These are phyloP conservation scores for Xanthoceras sorbifolium DNA, from an alignment of 345 rosid genomes.

Conservation along the genomic window DNA sequence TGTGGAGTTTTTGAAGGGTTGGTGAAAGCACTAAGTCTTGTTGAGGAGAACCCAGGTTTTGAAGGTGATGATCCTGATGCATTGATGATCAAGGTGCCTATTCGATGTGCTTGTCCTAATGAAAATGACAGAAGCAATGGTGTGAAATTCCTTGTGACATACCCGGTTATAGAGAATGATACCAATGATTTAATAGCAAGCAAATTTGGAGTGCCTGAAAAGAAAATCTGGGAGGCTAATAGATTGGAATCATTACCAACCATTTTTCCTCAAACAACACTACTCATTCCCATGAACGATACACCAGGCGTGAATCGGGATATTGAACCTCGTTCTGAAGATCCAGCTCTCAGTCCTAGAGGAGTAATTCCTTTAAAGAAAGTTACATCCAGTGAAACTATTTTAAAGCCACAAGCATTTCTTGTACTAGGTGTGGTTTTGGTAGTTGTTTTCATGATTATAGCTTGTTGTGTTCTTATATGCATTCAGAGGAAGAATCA, in stretches of 20 bases:
- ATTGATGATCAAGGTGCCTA: constrained; percentile 27
- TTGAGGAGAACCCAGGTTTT: constrained; percentile 20
- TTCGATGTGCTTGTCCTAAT: constrained; percentile 45
- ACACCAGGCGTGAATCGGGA: constrained; percentile 21
- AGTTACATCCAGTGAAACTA: constrained; percentile 7
- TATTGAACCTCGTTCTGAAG: not conserved
- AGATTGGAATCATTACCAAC: not conserved
- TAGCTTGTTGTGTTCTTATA: not conserved
- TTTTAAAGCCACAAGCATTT: not conserved
- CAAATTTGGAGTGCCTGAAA: constrained; percentile 24
- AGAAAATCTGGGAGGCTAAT: constrained; percentile 29
- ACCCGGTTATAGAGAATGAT: constrained; percentile 35
- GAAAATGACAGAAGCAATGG: constrained; percentile 21
- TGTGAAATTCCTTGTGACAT: constrained; percentile 35
- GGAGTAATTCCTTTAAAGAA: constrained; percentile 17
- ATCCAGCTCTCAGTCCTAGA: constrained; percentile 25
- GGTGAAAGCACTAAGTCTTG: constrained; percentile 27
- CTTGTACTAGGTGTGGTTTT: constrained; percentile 23
- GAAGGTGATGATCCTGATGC: not conserved
- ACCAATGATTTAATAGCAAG: constrained; percentile 18
- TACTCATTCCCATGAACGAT: constrained; percentile 33
- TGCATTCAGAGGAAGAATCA: constrained; percentile 12
- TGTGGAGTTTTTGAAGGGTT: constrained; percentile 40
- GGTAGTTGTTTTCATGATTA: constrained; percentile 12
- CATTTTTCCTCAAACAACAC: constrained; percentile 36